Conservation (phyloP, 306 rosid genomes). For the Dryas drummondii region DNA sequence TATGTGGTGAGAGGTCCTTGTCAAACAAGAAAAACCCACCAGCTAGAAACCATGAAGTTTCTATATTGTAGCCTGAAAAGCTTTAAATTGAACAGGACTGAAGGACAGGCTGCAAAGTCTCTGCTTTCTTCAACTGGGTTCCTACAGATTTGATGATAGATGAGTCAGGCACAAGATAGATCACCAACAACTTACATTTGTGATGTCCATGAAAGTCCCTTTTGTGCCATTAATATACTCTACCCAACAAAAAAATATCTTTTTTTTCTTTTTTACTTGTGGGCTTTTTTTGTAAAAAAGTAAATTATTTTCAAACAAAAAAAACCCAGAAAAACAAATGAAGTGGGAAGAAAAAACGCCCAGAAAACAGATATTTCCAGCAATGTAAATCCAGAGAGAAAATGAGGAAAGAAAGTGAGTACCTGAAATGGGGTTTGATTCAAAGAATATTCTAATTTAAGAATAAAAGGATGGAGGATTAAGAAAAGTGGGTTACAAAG, state of each 20-base stretch:
- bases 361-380: slow-evolving; percentile 26
- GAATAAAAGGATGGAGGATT: slow-evolving; percentile 13
- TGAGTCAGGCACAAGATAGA: slow-evolving; percentile 18
- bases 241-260: slow-evolving; percentile 1
- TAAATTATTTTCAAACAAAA: slow-evolving; percentile 17
- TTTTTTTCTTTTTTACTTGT: slow-evolving; percentile 1
- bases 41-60: slow-evolving; percentile 46
- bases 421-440: slow-evolving; percentile 31
- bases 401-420: slow-evolving; percentile 18
- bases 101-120: slow-evolving; percentile 14
- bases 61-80: slow-evolving; percentile 32
- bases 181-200: slow-evolving; percentile 17
- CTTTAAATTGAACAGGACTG: slow-evolving; percentile 27
- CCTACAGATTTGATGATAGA: slow-evolving; percentile 31
- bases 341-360: slow-evolving; percentile 7
- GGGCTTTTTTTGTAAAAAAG: slow-evolving; percentile 22
- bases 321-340: slow-evolving; percentile 15
- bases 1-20: slow-evolving; percentile 32
- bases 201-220: slow-evolving; percentile 29
- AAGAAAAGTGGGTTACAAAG: neutral
- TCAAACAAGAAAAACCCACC: slow-evolving; percentile 39
- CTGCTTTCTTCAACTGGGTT: slow-evolving; percentile 21
- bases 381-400: slow-evolving; percentile 5
- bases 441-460: slow-evolving; percentile 25
- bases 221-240: slow-evolving; percentile 17